Conservation (phyloP, 768 basidiomycete species). For the Vishniacozyma victoriae region DNA sequence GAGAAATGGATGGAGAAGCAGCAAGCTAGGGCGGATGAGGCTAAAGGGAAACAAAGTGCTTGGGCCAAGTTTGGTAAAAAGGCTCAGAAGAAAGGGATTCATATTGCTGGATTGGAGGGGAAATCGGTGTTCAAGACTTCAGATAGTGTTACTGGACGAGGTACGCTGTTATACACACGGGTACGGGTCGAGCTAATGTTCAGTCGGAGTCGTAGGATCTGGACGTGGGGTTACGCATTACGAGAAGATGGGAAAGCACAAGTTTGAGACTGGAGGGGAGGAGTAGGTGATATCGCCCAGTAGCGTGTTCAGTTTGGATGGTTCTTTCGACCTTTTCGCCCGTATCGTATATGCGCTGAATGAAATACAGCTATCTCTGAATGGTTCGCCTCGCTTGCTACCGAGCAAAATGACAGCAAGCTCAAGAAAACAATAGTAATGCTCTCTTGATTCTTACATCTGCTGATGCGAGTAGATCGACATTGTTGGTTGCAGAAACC, state of each 20-base stretch:
- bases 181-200: background rate
- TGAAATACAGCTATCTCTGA: too few relatives aligned
- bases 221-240: constrained; percentile 45
- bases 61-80: constrained; percentile 49
- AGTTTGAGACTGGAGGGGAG: constrained; percentile 35
- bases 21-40: constrained; percentile 43
- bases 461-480: too few relatives aligned
- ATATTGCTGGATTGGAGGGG: constrained; percentile 46
- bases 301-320: background rate
- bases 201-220: constrained; percentile 47
- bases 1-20: constrained; percentile 48
- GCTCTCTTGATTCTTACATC: background rate
- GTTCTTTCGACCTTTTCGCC: background rate
- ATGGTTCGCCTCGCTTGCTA: background rate
- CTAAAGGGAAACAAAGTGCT: constrained; percentile 46
- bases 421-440: background rate
- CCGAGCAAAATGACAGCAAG: background rate
- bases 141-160: constrained; percentile 38
- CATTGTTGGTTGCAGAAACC: too few relatives aligned
- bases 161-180: background rate
- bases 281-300: constrained; percentile 6
- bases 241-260: constrained; percentile 47
- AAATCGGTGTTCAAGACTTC: constrained; percentile 46
- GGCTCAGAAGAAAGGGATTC: constrained; percentile 48
- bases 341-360: background rate